phyloP scores from a whole-genome alignment of 805 yeast species.

The Cyberlindnera meyerae region DNA sequence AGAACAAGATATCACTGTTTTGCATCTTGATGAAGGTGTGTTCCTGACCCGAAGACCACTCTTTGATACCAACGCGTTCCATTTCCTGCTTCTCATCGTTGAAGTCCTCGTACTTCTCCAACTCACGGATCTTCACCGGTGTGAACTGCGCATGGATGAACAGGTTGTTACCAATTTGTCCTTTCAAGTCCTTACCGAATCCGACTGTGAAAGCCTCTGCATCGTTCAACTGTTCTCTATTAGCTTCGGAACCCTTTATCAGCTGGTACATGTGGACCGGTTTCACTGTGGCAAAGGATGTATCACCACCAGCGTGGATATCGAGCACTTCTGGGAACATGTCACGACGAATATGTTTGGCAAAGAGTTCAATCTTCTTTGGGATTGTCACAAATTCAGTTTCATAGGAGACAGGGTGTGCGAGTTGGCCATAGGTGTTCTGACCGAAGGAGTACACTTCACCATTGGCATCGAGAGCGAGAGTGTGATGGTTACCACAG shows the following conservation, averaged over 20 bases:
- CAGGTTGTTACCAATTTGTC: constrained; percentile 79
- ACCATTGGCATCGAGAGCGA: constrained; percentile 66
- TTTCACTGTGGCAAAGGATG: constrained; percentile 47
- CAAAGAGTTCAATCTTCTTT: constrained; percentile 39
- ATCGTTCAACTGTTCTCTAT: constrained; percentile 18
- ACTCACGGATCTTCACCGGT: constrained; percentile 50
- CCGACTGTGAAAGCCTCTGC: constrained; percentile 40
- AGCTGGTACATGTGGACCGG: constrained; percentile 28
- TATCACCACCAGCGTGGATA: constrained; percentile 67
- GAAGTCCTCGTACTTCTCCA: constrained; percentile 44
- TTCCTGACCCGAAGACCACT: constrained; percentile 57
- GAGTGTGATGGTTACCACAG: constrained; percentile 67
- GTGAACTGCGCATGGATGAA: constrained; percentile 67
- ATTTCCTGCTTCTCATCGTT: constrained; percentile 41
- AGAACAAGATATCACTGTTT: constrained; percentile 61
- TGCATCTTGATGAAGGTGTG: constrained; percentile 58
- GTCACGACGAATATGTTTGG: constrained; percentile 35
- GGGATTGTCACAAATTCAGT: constrained; percentile 74
- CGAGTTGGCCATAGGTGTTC: constrained; percentile 82
- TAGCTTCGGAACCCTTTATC: constrained; percentile 23
- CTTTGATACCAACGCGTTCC: constrained; percentile 42
- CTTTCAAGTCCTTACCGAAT: constrained; percentile 82
- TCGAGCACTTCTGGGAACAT: constrained; percentile 43
- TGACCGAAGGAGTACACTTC: constrained; percentile 82
- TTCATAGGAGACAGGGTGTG: constrained; percentile 58